Evolutionary conservation across 2,329 filamentous ascomycete genomes (phyloP), one percentile per base, ranked within the genome.

Genomic region (Pseudogymnoascus sp.): DNA sequence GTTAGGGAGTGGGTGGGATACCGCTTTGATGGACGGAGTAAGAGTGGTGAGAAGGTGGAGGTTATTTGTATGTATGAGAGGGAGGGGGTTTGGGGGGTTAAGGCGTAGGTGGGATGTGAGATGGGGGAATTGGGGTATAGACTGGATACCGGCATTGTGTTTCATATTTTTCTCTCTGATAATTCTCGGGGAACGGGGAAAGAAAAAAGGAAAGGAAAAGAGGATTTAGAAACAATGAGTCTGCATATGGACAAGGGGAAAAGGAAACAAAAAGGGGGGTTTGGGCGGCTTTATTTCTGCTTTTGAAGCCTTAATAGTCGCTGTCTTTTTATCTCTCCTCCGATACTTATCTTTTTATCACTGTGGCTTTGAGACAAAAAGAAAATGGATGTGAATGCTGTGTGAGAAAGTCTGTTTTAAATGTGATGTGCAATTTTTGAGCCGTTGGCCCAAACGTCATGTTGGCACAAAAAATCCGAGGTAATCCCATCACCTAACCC

Each of bases 1-100:
- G 90, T 86, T 0, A 86, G 81, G 73, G 91, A 95, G 79, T 96
- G 90, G 90, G 74, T 95, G 35, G 88, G 84, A n/a, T 92, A 94
- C 75, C 79, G 84, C 64, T 94, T 94, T 76, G 91, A 95, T 74
- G 78, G 81, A 47, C 77, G 76, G 64, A 88, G 85, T 74, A 40
- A 28, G 31, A 60, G 56, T 23, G 33, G 33, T 1, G 37, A 60
- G 56, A 60, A 60, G 33, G 56, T 60, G 33, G 56, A 60, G 56
- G 56, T 60, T 7, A 60, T 60, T 33, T 37, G 18, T 28, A 60
- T 60, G 56, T 60, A 60, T 18, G 56, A 60, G 16, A 28, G 56
- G 12, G 56, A 60, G 33, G 56, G 47, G 7, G 47, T 25, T 8
- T 11, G 47, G 25, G 25, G 47, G 5, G 47, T 53, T 31, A 53